Conservation (phyloP, 768 basidiomycete genomes). For the Mycena crocata region DNA sequence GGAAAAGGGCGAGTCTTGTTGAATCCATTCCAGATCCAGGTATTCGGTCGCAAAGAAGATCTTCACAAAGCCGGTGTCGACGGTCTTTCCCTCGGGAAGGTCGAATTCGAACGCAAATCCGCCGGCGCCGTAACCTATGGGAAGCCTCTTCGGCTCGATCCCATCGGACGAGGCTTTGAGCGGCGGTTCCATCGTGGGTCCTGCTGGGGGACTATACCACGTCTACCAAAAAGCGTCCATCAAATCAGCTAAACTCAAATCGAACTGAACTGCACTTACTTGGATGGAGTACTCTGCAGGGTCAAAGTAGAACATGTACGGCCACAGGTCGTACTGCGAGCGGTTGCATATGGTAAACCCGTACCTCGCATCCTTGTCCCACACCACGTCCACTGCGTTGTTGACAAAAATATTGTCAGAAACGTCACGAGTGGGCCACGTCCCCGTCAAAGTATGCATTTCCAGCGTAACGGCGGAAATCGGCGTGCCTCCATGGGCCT, state of each 20-base stretch:
- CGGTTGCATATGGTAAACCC: conserved; percentile 13
- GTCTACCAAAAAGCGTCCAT: neutral
- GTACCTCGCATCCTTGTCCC: neutral
- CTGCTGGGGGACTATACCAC: neutral
- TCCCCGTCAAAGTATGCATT: neutral
- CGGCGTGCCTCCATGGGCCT: neutral
- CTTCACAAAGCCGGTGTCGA: conserved; percentile 54
- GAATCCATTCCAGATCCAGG: conserved; percentile 54
- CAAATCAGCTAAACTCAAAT: neutral
- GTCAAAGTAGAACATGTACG: conserved; percentile 20
- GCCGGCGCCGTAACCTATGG: neutral
- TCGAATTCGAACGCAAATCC: conserved; percentile 5
- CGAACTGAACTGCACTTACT: neutral
- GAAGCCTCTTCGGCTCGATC: neutral
- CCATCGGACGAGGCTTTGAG: neutral
- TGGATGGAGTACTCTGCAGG: conserved; percentile 1
- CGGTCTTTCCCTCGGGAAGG: neutral
- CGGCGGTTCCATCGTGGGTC: neutral
- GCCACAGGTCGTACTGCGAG: neutral
- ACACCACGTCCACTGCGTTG: neutral
- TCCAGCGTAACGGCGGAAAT: neutral
- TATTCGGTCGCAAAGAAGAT: conserved; percentile 59
- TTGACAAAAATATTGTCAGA: neutral
- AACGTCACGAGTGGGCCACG: neutral
- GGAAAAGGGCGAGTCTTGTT: conserved; percentile 40